phyloP scores from a whole-genome alignment of 805 yeast genomes.

The Starmerella powellii region DNA sequence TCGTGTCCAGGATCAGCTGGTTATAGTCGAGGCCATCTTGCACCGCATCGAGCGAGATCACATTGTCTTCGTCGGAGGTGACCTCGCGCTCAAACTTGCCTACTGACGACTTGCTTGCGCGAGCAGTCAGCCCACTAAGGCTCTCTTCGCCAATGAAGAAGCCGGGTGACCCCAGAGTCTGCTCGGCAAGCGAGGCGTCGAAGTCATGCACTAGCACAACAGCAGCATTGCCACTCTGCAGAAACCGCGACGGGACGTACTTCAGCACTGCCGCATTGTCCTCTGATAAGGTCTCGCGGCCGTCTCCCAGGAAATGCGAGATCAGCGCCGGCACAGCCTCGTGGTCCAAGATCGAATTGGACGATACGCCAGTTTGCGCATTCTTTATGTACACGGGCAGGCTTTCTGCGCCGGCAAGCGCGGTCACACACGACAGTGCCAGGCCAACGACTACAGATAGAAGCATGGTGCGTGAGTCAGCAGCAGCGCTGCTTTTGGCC shows the following conservation, averaged over 20 bases:
- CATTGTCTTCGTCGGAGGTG: background rate
- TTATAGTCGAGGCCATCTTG: constrained; percentile 1
- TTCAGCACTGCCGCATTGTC: constrained; percentile 11
- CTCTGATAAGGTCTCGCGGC: constrained; percentile 3
- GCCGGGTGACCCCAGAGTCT: constrained; percentile 18
- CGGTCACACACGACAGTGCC: constrained; percentile 2
- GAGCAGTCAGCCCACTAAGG: background rate
- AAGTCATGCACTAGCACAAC: constrained; percentile 20
- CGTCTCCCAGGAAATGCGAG: constrained; percentile 21
- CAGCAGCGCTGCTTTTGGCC: background rate
- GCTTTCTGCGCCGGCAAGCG: constrained; percentile 9
- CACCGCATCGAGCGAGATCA: constrained; percentile 5
- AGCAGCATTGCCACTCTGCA: constrained; percentile 15
- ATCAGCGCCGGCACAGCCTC: constrained; percentile 12
- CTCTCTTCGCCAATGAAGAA: constrained; percentile 9
- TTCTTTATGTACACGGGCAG: constrained; percentile 20
- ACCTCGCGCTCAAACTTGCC: background rate
- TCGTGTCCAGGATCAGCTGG: background rate
- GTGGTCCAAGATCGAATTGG: constrained; percentile 9
- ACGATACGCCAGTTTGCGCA: constrained; percentile 10
- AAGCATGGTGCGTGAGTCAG: constrained; percentile 3
- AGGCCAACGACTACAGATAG: constrained; percentile 7
- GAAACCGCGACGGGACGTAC: constrained; percentile 17
- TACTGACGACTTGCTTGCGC: background rate
- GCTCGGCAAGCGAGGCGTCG: constrained; percentile 9